phyloP scores from a whole-genome alignment of 2,329 filamentous ascomycete species.

The Colletotrichum tamarilloi region DNA sequence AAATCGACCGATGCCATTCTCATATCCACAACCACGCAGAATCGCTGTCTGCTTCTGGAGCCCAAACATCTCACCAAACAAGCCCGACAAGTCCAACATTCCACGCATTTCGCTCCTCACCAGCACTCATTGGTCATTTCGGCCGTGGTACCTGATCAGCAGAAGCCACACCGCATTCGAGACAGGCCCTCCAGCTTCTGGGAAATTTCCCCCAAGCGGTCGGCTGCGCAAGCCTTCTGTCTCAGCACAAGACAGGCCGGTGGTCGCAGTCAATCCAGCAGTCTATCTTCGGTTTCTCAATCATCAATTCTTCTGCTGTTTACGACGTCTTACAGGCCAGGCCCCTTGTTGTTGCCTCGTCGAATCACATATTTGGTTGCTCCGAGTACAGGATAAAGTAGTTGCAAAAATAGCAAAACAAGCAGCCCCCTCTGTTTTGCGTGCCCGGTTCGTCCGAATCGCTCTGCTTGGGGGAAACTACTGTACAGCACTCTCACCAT shows the following conservation, averaged over 20 bases:
- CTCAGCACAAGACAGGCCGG: conserved; percentile 31
- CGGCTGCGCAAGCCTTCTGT: conserved; percentile 30
- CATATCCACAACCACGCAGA: background rate
- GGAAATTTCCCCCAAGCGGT: conserved; percentile 2
- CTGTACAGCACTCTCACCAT: conserved; percentile 8
- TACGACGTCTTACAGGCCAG: conserved; percentile 25
- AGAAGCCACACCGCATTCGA: conserved; percentile 27
- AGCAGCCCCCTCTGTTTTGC: background rate
- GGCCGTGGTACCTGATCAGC: conserved; percentile 28
- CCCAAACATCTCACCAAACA: conserved; percentile 14
- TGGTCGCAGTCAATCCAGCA: conserved; percentile 21
- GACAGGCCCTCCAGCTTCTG: conserved; percentile 18
- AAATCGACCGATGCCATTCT: conserved; percentile 4
- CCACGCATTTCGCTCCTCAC: conserved; percentile 1
- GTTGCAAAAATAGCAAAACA: conserved; percentile 20
- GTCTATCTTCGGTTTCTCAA: conserved; percentile 15
- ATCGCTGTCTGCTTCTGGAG: background rate
- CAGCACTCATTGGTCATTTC: conserved; percentile 5
- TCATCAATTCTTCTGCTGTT: conserved; percentile 2
- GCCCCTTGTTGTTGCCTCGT: background rate
- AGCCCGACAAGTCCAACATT: conserved; percentile 11
- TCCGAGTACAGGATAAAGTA: conserved; percentile 16
- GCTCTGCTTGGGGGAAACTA: background rate
- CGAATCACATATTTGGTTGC: background rate
- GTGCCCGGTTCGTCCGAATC: conserved; percentile 28